A percentile compares a stretch with the other conserved stretches of the same genome.
Evolutionary conservation across 768 basidiomycete genomes (phyloP).

Genomic region (Russula virescens): DNA sequence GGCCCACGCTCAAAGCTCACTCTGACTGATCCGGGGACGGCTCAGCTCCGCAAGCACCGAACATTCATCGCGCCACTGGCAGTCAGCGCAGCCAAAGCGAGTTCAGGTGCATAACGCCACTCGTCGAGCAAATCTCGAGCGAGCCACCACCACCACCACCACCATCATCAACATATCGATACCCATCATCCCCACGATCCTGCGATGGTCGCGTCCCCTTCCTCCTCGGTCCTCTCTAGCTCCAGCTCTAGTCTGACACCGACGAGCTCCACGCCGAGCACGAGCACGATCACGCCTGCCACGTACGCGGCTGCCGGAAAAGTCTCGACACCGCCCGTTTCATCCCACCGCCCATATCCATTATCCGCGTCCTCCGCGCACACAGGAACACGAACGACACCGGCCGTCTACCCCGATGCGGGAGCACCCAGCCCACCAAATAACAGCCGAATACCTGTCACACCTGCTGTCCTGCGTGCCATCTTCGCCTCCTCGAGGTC

Average conservation of each 20-base stretch:
- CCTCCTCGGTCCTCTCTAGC: conserved; percentile 16
- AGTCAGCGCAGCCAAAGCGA: too few species aligned
- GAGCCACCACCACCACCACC: too few species aligned
- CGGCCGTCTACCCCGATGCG: conserved; percentile 24
- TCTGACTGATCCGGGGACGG: too few species aligned
- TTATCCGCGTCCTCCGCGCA: conserved; percentile 17
- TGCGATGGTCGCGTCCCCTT: conserved; percentile 16
- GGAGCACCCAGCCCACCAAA: conserved; percentile 38
- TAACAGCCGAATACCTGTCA: conserved; percentile 70
- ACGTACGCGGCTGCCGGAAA: conserved; percentile 17
- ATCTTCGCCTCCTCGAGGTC: conserved; percentile 86
- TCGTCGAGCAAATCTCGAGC: background rate
- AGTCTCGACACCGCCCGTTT: background rate
- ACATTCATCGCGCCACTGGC: too few species aligned
- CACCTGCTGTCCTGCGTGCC: conserved; percentile 72
- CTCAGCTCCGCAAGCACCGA: too few species aligned
- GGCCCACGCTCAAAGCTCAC: too few species aligned
- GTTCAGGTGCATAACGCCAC: background rate
- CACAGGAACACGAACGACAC: background rate
- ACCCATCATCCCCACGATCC: background rate
- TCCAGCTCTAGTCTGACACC: conserved; percentile 17
- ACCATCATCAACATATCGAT: background rate
- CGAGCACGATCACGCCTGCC: conserved; percentile 18
- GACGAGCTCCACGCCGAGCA: conserved; percentile 17
- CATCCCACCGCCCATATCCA: conserved; percentile 19